Conservation (phyloP, 805 yeast genomes). For the Trichomonascus vanleenenianus region DNA sequence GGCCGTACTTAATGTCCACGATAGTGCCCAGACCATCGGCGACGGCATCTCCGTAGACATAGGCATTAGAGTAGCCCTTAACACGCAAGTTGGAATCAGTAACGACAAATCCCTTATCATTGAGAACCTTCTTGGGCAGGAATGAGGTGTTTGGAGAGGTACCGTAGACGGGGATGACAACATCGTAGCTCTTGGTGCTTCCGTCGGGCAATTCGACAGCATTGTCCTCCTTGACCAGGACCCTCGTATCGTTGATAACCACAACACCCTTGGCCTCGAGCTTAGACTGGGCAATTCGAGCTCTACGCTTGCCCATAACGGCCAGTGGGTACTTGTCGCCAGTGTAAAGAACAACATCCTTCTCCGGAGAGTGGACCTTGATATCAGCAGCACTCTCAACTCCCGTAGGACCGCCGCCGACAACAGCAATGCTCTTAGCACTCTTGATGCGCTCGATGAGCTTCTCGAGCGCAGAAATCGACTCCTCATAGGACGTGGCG, state of each 20-base stretch:
- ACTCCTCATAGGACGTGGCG: slow-evolving; percentile 1
- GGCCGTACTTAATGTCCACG: slow-evolving; percentile 10
- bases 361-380: slow-evolving; percentile 31
- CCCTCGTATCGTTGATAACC: slow-evolving; percentile 8
- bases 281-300: slow-evolving; percentile 10
- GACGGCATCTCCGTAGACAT: slow-evolving; percentile 17
- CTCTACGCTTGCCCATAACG: slow-evolving; percentile 1
- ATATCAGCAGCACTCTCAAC: slow-evolving; percentile 45
- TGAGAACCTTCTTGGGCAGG: slow-evolving; percentile 7
- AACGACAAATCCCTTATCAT: slow-evolving; percentile 11
- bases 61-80: slow-evolving; percentile 9
- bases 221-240: slow-evolving; percentile 3
- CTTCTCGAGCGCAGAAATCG: not conserved
- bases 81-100: slow-evolving; percentile 14
- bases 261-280: slow-evolving; percentile 16
- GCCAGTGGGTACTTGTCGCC: slow-evolving; percentile 13
- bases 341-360: slow-evolving; percentile 24
- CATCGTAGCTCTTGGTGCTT: slow-evolving; percentile 6
- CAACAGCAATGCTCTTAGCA: slow-evolving; percentile 35
- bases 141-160: slow-evolving; percentile 14
- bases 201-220: slow-evolving; percentile 1
- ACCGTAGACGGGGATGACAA: slow-evolving; percentile 13
- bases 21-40: slow-evolving; percentile 8
- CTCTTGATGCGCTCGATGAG: slow-evolving; percentile 24
- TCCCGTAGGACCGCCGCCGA: slow-evolving; percentile 50